phyloP scores from a whole-genome alignment of 441 rosid species.

The Gossypium davidsonii region DNA sequence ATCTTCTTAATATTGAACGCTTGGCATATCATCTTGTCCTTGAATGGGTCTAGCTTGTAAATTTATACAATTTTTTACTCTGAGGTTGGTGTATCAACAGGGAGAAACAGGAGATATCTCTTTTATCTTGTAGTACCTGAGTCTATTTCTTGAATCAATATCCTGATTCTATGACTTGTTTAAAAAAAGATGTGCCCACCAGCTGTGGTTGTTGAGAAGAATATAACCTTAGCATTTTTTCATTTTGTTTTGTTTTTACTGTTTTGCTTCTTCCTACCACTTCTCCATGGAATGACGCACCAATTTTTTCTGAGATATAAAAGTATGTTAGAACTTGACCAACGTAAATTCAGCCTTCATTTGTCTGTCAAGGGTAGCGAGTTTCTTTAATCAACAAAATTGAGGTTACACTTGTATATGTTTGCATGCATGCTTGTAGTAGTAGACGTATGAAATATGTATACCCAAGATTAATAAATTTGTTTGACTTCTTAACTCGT shows the following conservation, averaged over 20 bases:
- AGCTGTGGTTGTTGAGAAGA: neutral
- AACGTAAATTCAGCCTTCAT: neutral
- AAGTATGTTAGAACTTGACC: neutral
- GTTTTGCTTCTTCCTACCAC: neutral
- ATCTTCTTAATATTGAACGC: too few species aligned
- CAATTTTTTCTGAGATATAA: neutral
- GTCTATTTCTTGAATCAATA: neutral
- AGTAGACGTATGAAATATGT: neutral
- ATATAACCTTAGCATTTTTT: neutral
- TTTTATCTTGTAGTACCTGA: neutral
- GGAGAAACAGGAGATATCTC: neutral
- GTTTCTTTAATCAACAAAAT: neutral
- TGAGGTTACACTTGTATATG: neutral
- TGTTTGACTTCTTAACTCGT: constrained; percentile 52
- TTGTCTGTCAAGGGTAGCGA: neutral
- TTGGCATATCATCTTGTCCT: too few species aligned
- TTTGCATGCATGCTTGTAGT: neutral
- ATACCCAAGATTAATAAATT: constrained; percentile 17
- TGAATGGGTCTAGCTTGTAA: neutral
- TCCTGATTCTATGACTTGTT: neutral
- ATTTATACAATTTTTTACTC: neutral
- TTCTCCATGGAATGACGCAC: neutral
- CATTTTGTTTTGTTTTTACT: neutral
- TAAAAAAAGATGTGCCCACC: neutral
- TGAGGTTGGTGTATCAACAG: neutral